Percentiles rank a stretch among this genome's conserved stretches.
phyloP scores from a whole-genome alignment of 2,329 filamentous ascomycete species.

The Sporothrix mexicana region DNA sequence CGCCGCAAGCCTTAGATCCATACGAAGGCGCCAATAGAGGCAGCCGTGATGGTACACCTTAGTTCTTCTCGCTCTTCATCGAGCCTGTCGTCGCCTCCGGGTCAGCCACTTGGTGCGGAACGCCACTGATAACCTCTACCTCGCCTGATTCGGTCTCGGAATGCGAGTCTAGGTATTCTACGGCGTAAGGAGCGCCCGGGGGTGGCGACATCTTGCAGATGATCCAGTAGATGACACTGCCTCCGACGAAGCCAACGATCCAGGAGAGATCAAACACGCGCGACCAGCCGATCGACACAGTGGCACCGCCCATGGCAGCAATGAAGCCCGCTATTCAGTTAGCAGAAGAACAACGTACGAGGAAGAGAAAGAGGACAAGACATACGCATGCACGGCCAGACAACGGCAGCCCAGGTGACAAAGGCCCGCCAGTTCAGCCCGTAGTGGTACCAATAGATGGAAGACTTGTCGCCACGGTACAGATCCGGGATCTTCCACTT shows the following conservation, averaged over 20 bases:
- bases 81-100: too few relatives aligned
- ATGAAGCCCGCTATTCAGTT: not conserved
- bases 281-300: not conserved
- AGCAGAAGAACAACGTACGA: not conserved
- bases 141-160: too few relatives aligned
- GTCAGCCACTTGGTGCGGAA: too few relatives aligned
- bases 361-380: not conserved
- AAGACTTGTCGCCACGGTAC: constrained; percentile 36
- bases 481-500: constrained; percentile 39
- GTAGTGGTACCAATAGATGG: constrained; percentile 39
- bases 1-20: too few relatives aligned
- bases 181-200: not conserved
- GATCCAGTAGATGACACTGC: not conserved
- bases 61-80: too few relatives aligned
- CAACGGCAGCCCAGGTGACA: constrained; percentile 28
- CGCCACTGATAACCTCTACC: too few relatives aligned
- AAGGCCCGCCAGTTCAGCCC: constrained; percentile 38
- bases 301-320: not conserved
- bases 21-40: too few relatives aligned
- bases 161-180: not conserved
- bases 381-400: constrained; percentile 23
- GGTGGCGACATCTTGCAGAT: constrained; percentile 1
- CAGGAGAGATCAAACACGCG: not conserved
- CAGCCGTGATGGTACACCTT: too few relatives aligned
- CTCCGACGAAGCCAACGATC: not conserved